Conservation (phyloP, 768 basidiomycete species). For the Lactarius trivialis region DNA sequence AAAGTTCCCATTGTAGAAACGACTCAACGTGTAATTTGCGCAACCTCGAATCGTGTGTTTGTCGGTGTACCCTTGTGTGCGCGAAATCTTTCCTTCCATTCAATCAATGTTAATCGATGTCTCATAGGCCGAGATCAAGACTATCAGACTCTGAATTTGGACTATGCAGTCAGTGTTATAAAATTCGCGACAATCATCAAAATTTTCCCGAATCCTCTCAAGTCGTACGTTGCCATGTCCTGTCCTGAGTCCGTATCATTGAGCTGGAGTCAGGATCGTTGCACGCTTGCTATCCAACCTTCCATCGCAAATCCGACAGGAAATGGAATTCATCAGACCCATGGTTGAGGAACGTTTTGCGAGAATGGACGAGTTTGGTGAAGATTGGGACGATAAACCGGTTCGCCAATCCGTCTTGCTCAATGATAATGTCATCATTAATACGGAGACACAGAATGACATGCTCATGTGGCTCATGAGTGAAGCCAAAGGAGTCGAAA, state of each 20-base stretch:
- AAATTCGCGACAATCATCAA: neutral
- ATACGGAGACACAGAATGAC: slow-evolving; percentile 30
- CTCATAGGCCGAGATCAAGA: neutral
- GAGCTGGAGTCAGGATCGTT: neutral
- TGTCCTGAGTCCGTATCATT: neutral
- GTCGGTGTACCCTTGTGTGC: neutral
- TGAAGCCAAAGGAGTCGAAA: slow-evolving; percentile 28
- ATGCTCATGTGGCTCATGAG: slow-evolving; percentile 38
- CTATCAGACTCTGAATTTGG: neutral
- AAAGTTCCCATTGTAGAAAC: neutral
- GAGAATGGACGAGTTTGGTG: neutral
- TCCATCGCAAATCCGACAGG: neutral
- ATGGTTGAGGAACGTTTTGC: slow-evolving; percentile 2
- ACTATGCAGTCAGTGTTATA: neutral
- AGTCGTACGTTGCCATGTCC: neutral
- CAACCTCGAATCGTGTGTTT: neutral
- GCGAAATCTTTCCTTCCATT: neutral
- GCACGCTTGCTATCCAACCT: neutral
- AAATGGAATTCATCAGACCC: slow-evolving; percentile 1
- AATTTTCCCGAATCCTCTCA: neutral
- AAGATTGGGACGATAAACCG: slow-evolving; percentile 7
- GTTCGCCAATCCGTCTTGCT: neutral
- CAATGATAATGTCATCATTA: neutral
- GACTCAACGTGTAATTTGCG: neutral
- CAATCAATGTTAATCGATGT: neutral